phyloP scores from a whole-genome alignment of 192 early-diverging fungal species.

The Linnemannia schmuckeri region DNA sequence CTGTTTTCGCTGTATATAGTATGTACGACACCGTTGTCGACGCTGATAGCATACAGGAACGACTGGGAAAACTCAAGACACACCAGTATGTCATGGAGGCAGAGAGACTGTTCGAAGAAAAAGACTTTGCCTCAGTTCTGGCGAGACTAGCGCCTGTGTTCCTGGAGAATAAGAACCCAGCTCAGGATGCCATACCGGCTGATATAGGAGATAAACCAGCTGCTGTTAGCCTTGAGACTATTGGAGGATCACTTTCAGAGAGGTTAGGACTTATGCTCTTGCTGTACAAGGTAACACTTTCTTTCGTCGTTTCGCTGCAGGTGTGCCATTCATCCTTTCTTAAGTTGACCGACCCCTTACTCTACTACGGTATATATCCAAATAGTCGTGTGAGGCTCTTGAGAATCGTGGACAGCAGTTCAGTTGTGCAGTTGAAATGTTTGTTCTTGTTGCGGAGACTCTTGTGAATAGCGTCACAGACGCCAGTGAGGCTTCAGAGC shows the following conservation, averaged over 20 bases:
- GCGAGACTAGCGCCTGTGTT: constrained; percentile 50
- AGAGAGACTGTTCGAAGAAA: constrained; percentile 36
- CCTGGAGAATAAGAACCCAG: background rate
- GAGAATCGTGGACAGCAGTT: constrained; percentile 46
- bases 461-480: constrained; percentile 44
- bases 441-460: constrained; percentile 41
- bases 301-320: background rate
- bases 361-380: background rate
- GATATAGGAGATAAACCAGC: background rate
- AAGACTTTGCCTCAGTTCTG: constrained; percentile 55
- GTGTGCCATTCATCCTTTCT: too few relatives aligned
- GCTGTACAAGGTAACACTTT: constrained; percentile 48
- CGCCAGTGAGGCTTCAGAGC: constrained; percentile 55
- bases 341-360: background rate
- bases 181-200: background rate
- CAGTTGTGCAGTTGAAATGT: constrained; percentile 53
- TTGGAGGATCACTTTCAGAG: constrained; percentile 55
- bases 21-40: constrained; percentile 56
- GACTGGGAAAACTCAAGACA: constrained; percentile 44
- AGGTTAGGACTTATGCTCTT: constrained; percentile 48
- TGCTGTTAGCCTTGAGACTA: constrained; percentile 13
- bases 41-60: constrained; percentile 18
- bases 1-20: constrained; percentile 12
- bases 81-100: constrained; percentile 56
- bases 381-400: constrained; percentile 55